phyloP scores from a whole-genome alignment of 345 rosid species.

The Syzygium aqueum region DNA sequence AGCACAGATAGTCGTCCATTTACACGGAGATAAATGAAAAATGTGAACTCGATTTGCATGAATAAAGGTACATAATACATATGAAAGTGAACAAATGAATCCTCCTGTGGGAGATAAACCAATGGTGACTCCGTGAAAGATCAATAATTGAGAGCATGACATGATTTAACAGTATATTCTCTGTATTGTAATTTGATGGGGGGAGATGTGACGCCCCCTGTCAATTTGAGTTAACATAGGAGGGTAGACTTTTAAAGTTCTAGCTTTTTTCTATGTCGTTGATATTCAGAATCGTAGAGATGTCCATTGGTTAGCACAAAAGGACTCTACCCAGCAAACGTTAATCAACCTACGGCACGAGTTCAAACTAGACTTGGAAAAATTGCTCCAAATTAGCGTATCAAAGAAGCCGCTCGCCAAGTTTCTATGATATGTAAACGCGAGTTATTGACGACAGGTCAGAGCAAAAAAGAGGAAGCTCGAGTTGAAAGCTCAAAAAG shows the following conservation, averaged over 20 bases:
- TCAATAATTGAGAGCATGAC: not conserved
- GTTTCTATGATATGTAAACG: not conserved
- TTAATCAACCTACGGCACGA: not conserved
- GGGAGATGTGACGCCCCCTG: not conserved
- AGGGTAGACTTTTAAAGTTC: not conserved
- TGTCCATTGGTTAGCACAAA: not conserved
- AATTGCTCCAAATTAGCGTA: not conserved
- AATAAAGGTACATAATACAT: not conserved
- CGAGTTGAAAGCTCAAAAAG: not conserved
- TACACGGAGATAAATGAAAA: not conserved
- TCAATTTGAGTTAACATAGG: not conserved
- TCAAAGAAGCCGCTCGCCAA: not conserved
- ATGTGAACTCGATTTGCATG: not conserved
- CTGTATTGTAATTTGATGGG: not conserved
- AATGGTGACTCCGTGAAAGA: not conserved
- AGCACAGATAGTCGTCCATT: not conserved
- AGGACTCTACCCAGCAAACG: not conserved
- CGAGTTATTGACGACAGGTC: not conserved
- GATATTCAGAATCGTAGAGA: no score
- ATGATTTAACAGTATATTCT: not conserved
- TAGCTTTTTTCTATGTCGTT: not conserved
- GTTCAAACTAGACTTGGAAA: not conserved
- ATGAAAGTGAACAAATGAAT: not conserved
- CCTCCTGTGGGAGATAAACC: not conserved
- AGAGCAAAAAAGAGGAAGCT: not conserved